A percentile compares a stretch with the other conserved stretches of the same genome.
Evolutionary conservation across 129 eudicot genomes (phyloP).

Genomic region (Flaveria ramosissima): DNA sequence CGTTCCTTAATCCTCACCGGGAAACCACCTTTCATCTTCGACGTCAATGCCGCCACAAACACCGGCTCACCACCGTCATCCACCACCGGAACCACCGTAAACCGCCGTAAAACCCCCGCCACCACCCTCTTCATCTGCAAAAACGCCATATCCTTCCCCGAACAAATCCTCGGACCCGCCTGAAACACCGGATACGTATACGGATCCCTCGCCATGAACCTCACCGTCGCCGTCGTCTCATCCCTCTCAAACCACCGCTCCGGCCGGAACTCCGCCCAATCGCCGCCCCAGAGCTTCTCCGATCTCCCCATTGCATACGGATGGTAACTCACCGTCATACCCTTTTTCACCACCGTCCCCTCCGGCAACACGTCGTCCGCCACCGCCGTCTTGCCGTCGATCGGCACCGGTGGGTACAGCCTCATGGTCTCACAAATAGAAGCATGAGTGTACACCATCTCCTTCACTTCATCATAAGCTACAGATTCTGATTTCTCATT

Average conservation of each 20-base stretch:
- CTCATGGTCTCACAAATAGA: conserved; percentile 36
- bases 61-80: conserved; percentile 42
- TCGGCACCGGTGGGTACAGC: conserved; percentile 35
- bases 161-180: conserved; percentile 75
- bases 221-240: conserved; percentile 27
- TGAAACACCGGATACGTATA: conserved; percentile 65
- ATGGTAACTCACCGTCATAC: conserved; percentile 45
- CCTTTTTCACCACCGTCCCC: conserved; percentile 48
- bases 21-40: no score
- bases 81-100: conserved; percentile 50
- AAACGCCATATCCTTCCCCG: conserved; percentile 72
- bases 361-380: conserved; percentile 52
- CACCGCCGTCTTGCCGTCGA: conserved; percentile 17
- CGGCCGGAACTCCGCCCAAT: conserved; percentile 58
- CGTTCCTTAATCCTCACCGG: no score
- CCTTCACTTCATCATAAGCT: conserved; percentile 35
- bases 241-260: conserved; percentile 66
- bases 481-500: conserved; percentile 23
- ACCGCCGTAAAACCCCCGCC: conserved; percentile 47
- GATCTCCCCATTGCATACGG: conserved; percentile 70
- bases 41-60: conserved; percentile 1
- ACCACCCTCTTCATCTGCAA: conserved; percentile 67
- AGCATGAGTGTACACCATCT: conserved; percentile 42
- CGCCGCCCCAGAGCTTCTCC: conserved; percentile 53
- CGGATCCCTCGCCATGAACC: conserved; percentile 37